phyloP scores from a whole-genome alignment of 192 early-diverging fungal genomes.

The Diversispora eburnea region DNA sequence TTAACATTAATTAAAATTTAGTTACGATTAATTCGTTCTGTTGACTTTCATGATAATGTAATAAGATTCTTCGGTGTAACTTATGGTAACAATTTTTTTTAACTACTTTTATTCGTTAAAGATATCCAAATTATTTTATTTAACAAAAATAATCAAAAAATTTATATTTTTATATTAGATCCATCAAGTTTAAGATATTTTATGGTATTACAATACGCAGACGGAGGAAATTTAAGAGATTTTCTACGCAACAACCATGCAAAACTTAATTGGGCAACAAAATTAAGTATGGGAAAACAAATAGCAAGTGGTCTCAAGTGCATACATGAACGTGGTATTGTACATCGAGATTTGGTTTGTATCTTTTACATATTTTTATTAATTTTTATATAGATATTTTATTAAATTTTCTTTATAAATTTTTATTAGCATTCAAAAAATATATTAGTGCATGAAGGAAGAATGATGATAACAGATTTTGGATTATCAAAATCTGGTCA shows the following conservation, averaged over 20 bases:
- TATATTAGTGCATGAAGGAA: conserved; percentile 4
- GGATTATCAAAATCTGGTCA: background rate
- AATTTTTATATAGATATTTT: background rate
- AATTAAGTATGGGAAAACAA: conserved; percentile 1
- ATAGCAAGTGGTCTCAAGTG: conserved; percentile 9
- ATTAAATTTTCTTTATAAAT: conserved; percentile 15
- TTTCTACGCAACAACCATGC: background rate
- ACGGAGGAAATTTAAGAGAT: conserved; percentile 3
- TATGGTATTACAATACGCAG: conserved; percentile 10
- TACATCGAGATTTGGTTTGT: conserved; percentile 24
- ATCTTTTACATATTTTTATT: background rate
- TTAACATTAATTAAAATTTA: background rate
- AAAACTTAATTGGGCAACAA: background rate
- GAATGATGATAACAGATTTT: conserved; percentile 12
- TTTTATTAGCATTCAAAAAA: conserved; percentile 22
- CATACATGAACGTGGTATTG: conserved; percentile 22
- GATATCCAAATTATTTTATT: background rate
- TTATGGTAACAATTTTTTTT: conserved; percentile 6
- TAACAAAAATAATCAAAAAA: background rate
- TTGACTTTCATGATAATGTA: conserved; percentile 11
- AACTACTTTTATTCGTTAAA: background rate
- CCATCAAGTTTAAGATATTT: conserved; percentile 6
- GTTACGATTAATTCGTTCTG: conserved; percentile 3
- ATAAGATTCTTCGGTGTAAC: conserved; percentile 9
- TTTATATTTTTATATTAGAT: background rate